Conservation (phyloP, 139 green algal species). For the Chlamydomonas schloesseri region DNA sequence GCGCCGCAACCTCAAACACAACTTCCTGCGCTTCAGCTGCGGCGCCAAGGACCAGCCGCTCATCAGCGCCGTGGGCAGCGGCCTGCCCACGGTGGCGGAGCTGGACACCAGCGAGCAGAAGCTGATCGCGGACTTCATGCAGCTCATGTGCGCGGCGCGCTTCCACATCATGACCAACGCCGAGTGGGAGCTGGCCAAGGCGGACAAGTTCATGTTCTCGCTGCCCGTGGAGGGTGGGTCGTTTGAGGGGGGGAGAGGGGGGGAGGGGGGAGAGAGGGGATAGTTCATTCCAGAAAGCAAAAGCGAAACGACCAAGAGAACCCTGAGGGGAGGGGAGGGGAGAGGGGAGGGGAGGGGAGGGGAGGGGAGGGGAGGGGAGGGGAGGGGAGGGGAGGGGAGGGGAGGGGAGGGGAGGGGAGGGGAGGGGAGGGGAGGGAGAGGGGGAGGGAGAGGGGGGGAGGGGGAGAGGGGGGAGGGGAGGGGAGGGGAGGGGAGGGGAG, state of each 20-base stretch:
- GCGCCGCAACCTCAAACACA: constrained; percentile 58
- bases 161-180: constrained; percentile 71
- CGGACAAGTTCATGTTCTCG: constrained; percentile 79
- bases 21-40: constrained; percentile 64
- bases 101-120: constrained; percentile 68
- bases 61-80: constrained; percentile 7
- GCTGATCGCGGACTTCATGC: constrained; percentile 75
- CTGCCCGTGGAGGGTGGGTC: constrained; percentile 70
- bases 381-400: no score
- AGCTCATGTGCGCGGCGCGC: constrained; percentile 72
- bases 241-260: background rate
- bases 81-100: constrained; percentile 36
- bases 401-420: no score
- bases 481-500: no score
- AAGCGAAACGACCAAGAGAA: no score
- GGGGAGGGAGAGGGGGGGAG: no score
- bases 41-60: constrained; percentile 61
- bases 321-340: no score
- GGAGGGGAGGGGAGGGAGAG: no score
- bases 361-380: no score
- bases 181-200: constrained; percentile 76
- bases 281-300: no score
- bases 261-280: no score
- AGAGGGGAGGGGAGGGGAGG: no score
- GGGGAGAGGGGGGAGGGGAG: no score